These are phyloP conservation scores for Penicillium parvum DNA, from an alignment of 495 filamentous ascomycete genomes.

Conservation along the genomic window DNA sequence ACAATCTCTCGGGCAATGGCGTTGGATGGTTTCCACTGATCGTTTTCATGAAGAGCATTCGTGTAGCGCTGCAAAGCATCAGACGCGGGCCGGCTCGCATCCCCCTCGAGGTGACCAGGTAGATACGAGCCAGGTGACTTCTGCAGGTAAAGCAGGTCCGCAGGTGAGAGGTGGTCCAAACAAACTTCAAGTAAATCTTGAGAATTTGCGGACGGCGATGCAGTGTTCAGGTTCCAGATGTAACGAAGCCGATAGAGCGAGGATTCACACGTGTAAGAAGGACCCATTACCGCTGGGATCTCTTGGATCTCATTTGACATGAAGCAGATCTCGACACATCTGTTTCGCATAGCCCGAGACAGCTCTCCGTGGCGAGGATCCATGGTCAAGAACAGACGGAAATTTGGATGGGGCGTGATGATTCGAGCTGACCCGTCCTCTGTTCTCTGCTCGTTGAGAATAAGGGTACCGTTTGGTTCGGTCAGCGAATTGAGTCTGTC, in stretches of 20 bases:
- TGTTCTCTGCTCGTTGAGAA: constrained; percentile 85
- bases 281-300: constrained; percentile 19
- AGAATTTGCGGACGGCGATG: constrained; percentile 11
- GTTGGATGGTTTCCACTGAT: constrained; percentile 32
- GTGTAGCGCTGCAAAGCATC: constrained; percentile 30
- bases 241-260: constrained; percentile 47
- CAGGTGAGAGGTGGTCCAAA: constrained; percentile 53
- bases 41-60: constrained; percentile 36
- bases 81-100: constrained; percentile 10
- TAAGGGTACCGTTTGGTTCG: constrained; percentile 81
- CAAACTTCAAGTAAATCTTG: constrained; percentile 32
- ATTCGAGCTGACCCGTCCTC: constrained; percentile 76
- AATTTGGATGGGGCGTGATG: constrained; percentile 77
- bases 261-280: constrained; percentile 45
- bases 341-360: constrained; percentile 94
- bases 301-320: constrained; percentile 28
- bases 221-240: constrained; percentile 34
- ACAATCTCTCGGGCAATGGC: constrained; percentile 22
- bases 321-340: constrained; percentile 86
- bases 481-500: constrained; percentile 93
- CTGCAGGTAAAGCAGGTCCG: constrained; percentile 45
- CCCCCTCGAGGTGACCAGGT: constrained; percentile 16
- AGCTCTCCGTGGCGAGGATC: constrained; percentile 91
- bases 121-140: constrained; percentile 28
- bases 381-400: constrained; percentile 91